These are phyloP conservation scores for Physaria fendleri DNA, from an alignment of 345 rosid genomes.

Conservation along the genomic window DNA sequence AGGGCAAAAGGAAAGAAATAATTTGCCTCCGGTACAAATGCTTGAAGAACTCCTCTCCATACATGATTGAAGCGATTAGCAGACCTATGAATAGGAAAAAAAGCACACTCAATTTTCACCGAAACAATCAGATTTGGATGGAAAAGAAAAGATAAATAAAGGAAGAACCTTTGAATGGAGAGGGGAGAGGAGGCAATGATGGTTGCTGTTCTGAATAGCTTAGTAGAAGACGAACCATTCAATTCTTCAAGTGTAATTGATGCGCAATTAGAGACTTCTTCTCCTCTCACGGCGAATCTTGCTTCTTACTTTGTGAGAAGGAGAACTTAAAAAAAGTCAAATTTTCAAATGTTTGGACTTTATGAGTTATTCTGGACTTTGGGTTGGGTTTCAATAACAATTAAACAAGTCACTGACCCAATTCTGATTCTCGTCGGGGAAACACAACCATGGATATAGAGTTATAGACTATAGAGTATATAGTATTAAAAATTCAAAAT, in stretches of 20 bases:
- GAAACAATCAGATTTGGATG: constrained; percentile 4
- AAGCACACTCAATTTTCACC: constrained; percentile 12
- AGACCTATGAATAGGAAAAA: constrained; percentile 36
- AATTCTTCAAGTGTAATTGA: constrained; percentile 53
- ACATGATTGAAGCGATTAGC: constrained; percentile 59
- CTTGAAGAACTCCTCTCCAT: constrained; percentile 78
- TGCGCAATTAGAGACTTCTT: constrained; percentile 12
- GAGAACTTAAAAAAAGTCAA: neutral
- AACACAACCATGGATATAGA: no score
- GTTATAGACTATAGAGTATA: no score
- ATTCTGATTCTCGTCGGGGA: no score
- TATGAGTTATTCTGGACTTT: neutral
- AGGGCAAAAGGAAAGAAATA: neutral
- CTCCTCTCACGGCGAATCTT: constrained; percentile 14
- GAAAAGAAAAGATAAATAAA: neutral
- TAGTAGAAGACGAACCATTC: constrained; percentile 76
- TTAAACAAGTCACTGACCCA: constrained; percentile 7
- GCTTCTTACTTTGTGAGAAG: neutral
- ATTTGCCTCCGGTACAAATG: constrained; percentile 86
- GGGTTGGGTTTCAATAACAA: neutral
- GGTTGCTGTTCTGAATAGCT: constrained; percentile 61
- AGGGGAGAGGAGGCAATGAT: constrained; percentile 53
- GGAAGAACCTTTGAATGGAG: constrained; percentile 48
- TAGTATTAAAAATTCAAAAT: no score
- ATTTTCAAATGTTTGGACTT: neutral